Base-by-base conservation (phyloP, 2,329 filamentous ascomycete genomes). In the Ceratocystis huliohia region DNA sequence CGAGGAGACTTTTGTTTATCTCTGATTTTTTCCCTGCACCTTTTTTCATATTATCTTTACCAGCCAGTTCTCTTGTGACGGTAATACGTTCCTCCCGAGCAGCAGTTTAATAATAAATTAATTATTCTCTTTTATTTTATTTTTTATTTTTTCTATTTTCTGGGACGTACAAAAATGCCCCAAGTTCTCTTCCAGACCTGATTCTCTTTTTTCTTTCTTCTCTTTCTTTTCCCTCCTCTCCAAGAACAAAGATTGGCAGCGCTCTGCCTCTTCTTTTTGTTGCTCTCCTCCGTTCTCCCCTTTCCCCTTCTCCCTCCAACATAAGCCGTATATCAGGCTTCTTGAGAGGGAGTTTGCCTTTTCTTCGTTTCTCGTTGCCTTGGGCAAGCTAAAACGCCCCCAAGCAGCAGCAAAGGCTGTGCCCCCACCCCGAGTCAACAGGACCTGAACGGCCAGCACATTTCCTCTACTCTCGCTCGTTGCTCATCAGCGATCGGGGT, bases 231-330 rank as follows among this genome's bases (percentile, higher is more conserved):
- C 30, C 22, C 30, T 44, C 28, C 17, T 46, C 7, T 17, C 17
- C 22, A 59, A 67, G 44, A 50, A 62, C 57, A 66, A 41, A 65
- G 10, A 48, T 56, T 63, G 65, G 64, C 46, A 64, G 64, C 63
- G 20, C 57, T 68, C 62, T 66, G 63, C 37, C 63, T 67, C 45
- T 45, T 68, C 65, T 65, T 65, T 63, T 57, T 71, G 69, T 67
- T 66, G 70, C 62, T 66, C 66, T 68, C 57, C 66, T 67, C 68
- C 71, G 67, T 64, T 66, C 64, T 67, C 63, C 66, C 64, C 50
- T 46, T 66, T 65, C 64, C 63, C 59, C 65, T 41, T 13, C 25
- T 56, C 48, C 22, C 50, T 30, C 50, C 48, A 53, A 41, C 57
- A 46, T 22, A 45, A 17, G 63, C 46, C n/a, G 1, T 17, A 46